Evolutionary conservation across 2,329 filamentous ascomycete genomes (phyloP), one percentile per base, ranked within the genome.

Genomic region (Ophiosphaerella herpotricha): DNA sequence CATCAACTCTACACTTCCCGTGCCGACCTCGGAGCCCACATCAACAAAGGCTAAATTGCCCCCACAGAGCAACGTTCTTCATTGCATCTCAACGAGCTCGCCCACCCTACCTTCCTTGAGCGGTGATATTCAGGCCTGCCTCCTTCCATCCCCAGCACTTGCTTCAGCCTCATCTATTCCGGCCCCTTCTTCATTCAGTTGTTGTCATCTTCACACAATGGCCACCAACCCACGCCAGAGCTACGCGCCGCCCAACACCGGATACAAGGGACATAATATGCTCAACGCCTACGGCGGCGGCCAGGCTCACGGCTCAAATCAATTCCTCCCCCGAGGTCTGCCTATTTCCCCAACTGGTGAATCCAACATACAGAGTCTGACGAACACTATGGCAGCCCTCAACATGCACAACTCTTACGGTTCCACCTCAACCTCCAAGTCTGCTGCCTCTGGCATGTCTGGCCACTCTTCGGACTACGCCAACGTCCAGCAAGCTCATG

Each of bases 321-420:
- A 65, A 43, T 72, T 70, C 62, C 64, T 73, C 51, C 66, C 66
- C 46, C 69, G 70, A 60, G 67, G 69, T 60, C 62, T 67, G 57
- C 67, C 61, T 12, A 61, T 70, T 53, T 66, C 69, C 48, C 61
- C 64, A 26, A 63, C 65, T 43, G 63, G 55, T 57, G 68, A 70
- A 26, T 53, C 56, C 55, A 62, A 58, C 51, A 56, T 72, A 52
- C 63, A 67, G 55, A 60, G 54, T 59, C 64, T 73, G 53, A 67
- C 68, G 36, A 65, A 55, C 59, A 68, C 60, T 35, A 70, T 73
- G 70, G 60, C 61, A 60, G 67, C 65, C 32, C 66, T 73, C 58
- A 70, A 67, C 48, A 64, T 73, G 46, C 68, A 72, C 52, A 63
- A 64, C 35, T 61, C 68, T 1, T 72, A 71, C 46, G 66, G 64